Base-by-base conservation (phyloP, 2,329 filamentous ascomycete species). In the Simplicillium aogashimaense region DNA sequence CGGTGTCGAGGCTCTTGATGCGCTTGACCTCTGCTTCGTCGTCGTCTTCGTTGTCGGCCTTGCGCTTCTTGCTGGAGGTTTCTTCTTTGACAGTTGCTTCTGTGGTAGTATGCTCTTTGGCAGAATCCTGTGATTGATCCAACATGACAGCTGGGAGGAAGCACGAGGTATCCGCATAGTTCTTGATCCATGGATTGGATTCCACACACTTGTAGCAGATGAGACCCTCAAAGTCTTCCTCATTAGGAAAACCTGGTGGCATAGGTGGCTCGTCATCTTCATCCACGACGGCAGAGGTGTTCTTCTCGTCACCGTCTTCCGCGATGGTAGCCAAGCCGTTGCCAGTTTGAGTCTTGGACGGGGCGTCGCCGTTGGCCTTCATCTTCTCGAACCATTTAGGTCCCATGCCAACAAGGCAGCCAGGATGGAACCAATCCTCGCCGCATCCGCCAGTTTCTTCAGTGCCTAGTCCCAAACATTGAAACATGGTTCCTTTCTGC, bases 401-500 rank as follows among this genome's bases (percentile, higher is more conserved):
- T 1, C 82, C 79, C 50, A 94, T 65, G 6, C 89, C 89, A 37
- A 95, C 78, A 7, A 97, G 66, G 56, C 90, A 97, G 46, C 92
- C 88, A 1, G 90, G 87, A 64, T 97, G 90, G 73, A 87, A 97
- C 90, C 90, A 97, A 56, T 97, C 90, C 64, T 97, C 90, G 11
- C 90, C 90, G 61, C 90, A 97, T 4, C 89, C 90, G 13, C 89
- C 89, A 1, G 82, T 81, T 49, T 90, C 83, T 11, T 76, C 71
- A 0, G 78, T 83, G 1, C 87, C 88, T 1, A 97, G 67, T 0
- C 90, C 90, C 3, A 97, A 61, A 56, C 92, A 98, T 60, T 98
- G 92, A 51, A 94, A 98, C 92, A 98, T 98, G 31, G 89, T 97
- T 0, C 90, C 90, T 51, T 90, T 94, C 58, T 98, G 88, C 56